Conservation (phyloP, 345 rosid species). For the Pistacia vera region DNA sequence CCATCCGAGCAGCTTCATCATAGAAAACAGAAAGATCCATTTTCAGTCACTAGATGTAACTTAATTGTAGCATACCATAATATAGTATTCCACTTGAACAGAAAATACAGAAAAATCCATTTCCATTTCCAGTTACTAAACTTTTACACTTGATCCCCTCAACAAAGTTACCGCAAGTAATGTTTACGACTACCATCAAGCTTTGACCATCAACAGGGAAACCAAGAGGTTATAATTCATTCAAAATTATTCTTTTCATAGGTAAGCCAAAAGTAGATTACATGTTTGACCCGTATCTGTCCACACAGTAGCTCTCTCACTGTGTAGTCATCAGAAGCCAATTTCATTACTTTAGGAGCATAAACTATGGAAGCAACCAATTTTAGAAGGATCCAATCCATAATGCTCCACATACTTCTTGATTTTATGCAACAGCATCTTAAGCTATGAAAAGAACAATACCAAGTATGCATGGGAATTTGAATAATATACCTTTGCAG, state of each 20-base stretch:
- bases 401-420: conserved; percentile 39
- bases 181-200: neutral
- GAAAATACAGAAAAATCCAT: neutral
- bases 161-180: neutral
- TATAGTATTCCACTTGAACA: neutral
- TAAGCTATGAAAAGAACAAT: neutral
- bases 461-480: neutral
- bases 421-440: neutral
- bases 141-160: too few species aligned
- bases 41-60: neutral
- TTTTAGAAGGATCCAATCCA: conserved; percentile 61
- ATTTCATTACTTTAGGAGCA: conserved; percentile 65
- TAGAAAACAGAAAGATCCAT: neutral
- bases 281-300: conserved; percentile 85
- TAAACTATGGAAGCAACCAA: conserved; percentile 62
- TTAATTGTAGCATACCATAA: neutral
- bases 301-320: conserved; percentile 63
- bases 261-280: neutral
- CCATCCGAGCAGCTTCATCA: neutral
- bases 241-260: neutral
- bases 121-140: neutral
- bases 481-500: conserved; percentile 58
- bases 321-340: conserved; percentile 86
- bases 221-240: conserved; percentile 3
- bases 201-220: neutral